Evolutionary conservation across 2,329 filamentous ascomycete species (phyloP), one percentile per base, ranked within the genome.

Genomic region (Beauveria sp.): DNA sequence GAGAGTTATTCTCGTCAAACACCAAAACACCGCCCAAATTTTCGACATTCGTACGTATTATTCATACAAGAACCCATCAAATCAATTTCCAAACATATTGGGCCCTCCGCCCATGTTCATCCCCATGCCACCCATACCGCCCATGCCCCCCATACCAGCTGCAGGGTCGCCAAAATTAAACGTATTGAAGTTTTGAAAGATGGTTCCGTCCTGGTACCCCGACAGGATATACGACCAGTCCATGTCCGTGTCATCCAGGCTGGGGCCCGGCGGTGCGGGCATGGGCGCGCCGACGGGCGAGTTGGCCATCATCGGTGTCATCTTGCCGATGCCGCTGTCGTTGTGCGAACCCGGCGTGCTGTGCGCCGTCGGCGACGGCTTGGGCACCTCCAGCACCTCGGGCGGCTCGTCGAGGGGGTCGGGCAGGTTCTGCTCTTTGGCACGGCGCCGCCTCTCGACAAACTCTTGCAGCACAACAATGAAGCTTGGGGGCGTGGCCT

Each of bases 201-300:
- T 69, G 16, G 65, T 66, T 26, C 70, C 65, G 28, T 74, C 72
- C n/a, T 70, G 70, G 61, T 78, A 78, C 24, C 72, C 71, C 43
- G 79, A 75, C 67, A 81, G 73, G 56, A 81, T 70, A 43, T 77
- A 77, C 30, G 74, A 76, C 79, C 79, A 82, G 65, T 82, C 78
- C 78, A 81, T 78, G 34, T 77, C 72, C 14, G 66, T 66, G 1
- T 68, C 64, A 12, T 75, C 74, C 14, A 18, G 70, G 67, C 16
- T 67, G 67, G 6, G 70, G 51, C 42, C 64, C 1, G 26, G 24
- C 5, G 20, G 30, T 9, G 24, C 26, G 30, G 38, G 5, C 40
- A 60, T 53, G 9, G 49, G 24, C 28, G 24, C 57, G 22, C 16
- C 46, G 6, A 12, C 22, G 5, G 62, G 52, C 3, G 57, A 53